Base-by-base conservation (phyloP, 1,139 yeast species). In the Hyphopichia khmerensis region DNA sequence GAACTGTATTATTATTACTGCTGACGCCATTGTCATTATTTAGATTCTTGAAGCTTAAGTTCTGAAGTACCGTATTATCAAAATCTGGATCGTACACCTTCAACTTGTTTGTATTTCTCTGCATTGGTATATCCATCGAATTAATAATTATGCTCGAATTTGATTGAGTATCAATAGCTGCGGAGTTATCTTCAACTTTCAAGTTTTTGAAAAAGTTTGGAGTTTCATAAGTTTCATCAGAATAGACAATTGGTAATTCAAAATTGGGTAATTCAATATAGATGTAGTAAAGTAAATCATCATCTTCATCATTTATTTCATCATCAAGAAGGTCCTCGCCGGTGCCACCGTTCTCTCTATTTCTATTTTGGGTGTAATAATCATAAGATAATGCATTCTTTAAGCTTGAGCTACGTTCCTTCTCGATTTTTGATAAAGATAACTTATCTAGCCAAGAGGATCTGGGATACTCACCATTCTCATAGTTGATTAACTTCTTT, bases 211-310 rank as follows among this genome's bases (percentile, higher is more conserved):
- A 31, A 4, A 53, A 43, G 19, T 46, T 46, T 0, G 60, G 59
- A 7, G 56, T 43, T 5, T 48, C 40, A 40, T 60, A 66, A 1
- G 65, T 57, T 9, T 68, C 60, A 53, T 88, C 96, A 1, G 91
- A 80, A 59, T 76, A 91, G 0, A 91, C 88, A 1, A 91, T 77
- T 0, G 96, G 96, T 24, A 87, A 69, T 50, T 87, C 95, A 63
- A 87, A 89, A 46, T 80, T 80, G 4, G 87, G 85, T 36, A 88
- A 72, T 50, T 89, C 96, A 23, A 93, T 59, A 49, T 77, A 79
- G 17, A 90, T 59, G 36, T 74, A 67, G 55, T 79, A 82, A 3
- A 57, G 56, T 40, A 53, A 34, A 21, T 50, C 52, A 19, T 48
- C 56, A 32, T 32, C 34, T 8, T 32, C 34, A 16, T 47, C 48